Base-by-base conservation (phyloP, 2,329 filamentous ascomycete genomes). In the Pyrenochaeta sp. region DNA sequence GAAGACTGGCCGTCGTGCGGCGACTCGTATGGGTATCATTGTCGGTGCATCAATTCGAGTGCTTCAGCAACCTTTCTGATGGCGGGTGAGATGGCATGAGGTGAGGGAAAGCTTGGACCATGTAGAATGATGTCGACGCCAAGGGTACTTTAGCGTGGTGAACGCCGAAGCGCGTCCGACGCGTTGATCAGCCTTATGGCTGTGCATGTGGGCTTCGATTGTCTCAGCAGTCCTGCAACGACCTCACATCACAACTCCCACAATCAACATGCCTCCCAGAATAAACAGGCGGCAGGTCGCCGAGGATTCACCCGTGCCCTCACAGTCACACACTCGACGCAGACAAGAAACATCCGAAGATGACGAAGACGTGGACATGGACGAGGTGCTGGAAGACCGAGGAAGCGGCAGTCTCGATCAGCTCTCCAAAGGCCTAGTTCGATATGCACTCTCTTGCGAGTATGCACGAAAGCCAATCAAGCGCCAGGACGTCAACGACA, bases 401-500 rank as follows among this genome's bases (percentile, higher is more conserved):
- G 52, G 60, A 9, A 68, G 70, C 28, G 55, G 58, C 4, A 72
- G 57, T 38, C 43, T 70, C 3, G 67, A 72, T 11, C 74, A 74
- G 31, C 75, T 84, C 65, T 77, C 82, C 6, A 85, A 84, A 63
- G 84, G 83, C 59, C 67, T 87, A 40, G 81, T 86, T 30, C 80
- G 84, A 2, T 72, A 86, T 27, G 84, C 83, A 1, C 64, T 87
- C 7, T 75, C 83, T 5, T 81, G 79, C 65, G 84, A 86, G 56
- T 83, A 82, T 60, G 74, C 82, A 15, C 77, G 84, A 11, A 74
- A 73, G 39, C 78, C 81, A 0, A 80, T 87, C 32, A 78, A 82
- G 26, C 72, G 84, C 21, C 72, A 72, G 22, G 84, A 86, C 36
- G 80, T 87, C 48, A 78, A 72, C 39, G 71, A 77, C 35, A 85